These are phyloP conservation scores for Rosa multiflora DNA, from an alignment of 306 rosid genomes.

Conservation along the genomic window DNA sequence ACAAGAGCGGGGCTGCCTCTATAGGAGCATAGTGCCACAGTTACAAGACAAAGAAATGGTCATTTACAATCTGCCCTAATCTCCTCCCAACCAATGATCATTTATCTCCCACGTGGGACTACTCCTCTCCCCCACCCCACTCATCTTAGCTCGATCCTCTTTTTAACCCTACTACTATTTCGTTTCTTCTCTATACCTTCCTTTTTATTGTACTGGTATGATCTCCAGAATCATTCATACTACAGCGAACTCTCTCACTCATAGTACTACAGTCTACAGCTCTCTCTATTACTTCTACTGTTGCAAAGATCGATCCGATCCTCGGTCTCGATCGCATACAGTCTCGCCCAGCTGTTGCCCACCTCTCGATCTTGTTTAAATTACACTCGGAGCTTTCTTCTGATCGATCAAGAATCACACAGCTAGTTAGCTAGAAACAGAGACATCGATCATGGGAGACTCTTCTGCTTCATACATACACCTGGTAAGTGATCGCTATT, in stretches of 20 bases:
- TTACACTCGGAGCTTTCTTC: background rate
- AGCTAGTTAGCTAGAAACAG: background rate
- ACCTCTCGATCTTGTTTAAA: background rate
- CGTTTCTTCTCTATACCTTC: background rate
- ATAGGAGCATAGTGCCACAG: background rate
- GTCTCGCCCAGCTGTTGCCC: background rate
- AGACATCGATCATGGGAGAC: constrained; percentile 58
- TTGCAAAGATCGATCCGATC: background rate
- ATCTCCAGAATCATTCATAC: too few species aligned
- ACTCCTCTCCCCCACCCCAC: constrained; percentile 31
- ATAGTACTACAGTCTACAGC: background rate
- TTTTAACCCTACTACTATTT: background rate
- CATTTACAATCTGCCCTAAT: constrained; percentile 78
- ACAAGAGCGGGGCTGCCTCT: constrained; percentile 17
- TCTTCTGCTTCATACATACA: constrained; percentile 89
- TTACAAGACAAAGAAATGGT: constrained; percentile 63
- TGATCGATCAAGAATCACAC: background rate
- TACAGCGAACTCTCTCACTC: background rate
- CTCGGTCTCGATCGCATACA: background rate
- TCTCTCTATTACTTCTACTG: background rate
- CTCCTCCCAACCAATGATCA: constrained; percentile 83
- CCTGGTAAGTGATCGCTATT: constrained; percentile 46
- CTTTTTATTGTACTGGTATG: background rate
- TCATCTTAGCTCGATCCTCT: constrained; percentile 7
- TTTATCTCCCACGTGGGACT: constrained; percentile 93